A percentile compares a stretch with the other conserved stretches of the same genome.
Conservation (phyloP, 495 filamentous ascomycete genomes). For the Annulohypoxylon bovei region DNA sequence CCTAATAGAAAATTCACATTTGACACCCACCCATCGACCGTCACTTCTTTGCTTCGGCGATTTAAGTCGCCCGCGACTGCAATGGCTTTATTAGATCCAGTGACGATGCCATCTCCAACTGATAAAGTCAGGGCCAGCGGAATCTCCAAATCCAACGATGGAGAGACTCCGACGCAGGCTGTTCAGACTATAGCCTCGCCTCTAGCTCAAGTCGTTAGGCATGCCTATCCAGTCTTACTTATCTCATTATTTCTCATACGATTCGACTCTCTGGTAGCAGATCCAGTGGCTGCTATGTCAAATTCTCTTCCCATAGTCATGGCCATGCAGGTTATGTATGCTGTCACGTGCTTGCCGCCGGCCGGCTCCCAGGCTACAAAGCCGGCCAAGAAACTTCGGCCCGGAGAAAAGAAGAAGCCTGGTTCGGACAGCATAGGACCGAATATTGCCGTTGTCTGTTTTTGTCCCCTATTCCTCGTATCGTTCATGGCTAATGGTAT, state of each 20-base stretch:
- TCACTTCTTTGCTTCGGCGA: not conserved
- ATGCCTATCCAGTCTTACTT: constrained; percentile 73
- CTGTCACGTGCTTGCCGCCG: constrained; percentile 75
- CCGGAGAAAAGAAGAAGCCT: constrained; percentile 59
- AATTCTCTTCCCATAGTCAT: constrained; percentile 69
- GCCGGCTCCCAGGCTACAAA: constrained; percentile 58
- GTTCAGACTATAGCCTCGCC: constrained; percentile 47
- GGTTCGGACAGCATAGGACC: constrained; percentile 47
- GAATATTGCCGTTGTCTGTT: constrained; percentile 50
- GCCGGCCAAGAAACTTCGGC: constrained; percentile 48
- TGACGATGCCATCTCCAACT: constrained; percentile 38
- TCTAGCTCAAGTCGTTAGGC: constrained; percentile 47
- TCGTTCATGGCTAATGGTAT: constrained; percentile 20
- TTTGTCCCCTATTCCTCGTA: constrained; percentile 10
- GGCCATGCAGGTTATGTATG: constrained; percentile 73
- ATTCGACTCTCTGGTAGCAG: constrained; percentile 73
- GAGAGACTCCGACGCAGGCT: constrained; percentile 43
- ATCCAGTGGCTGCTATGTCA: constrained; percentile 74
- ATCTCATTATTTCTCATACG: constrained; percentile 66
- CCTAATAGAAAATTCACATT: not conserved
- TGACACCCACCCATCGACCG: not conserved
- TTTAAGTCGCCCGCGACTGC: not conserved
- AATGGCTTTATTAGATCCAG: constrained; percentile 50
- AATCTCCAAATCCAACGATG: constrained; percentile 39
- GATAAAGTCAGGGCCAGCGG: constrained; percentile 26